These are phyloP conservation scores for Jasminum sambac DNA, from an alignment of 257 asterid species.

Conservation along the genomic window DNA sequence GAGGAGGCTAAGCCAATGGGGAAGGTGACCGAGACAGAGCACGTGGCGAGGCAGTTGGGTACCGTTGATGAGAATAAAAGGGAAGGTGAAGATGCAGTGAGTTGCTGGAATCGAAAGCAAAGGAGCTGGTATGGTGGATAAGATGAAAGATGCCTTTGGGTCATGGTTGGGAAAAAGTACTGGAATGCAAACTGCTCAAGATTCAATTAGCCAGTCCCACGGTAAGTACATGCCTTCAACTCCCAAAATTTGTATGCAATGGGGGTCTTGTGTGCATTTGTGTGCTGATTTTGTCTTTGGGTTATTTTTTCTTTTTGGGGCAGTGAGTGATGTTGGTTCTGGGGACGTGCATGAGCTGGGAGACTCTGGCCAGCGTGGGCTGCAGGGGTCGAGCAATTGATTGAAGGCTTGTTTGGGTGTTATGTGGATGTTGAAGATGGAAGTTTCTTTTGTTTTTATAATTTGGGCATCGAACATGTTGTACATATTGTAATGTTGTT, in stretches of 20 bases:
- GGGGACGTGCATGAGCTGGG: neutral
- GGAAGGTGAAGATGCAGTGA: constrained; percentile 41
- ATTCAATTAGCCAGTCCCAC: constrained; percentile 24
- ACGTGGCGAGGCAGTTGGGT: constrained; percentile 47
- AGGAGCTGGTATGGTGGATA: constrained; percentile 49
- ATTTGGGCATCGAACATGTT: neutral
- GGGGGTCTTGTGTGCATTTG: neutral
- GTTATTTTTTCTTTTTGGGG: neutral
- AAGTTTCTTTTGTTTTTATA: neutral
- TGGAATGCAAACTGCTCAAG: constrained; percentile 36
- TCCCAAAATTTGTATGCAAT: no score
- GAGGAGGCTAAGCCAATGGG: constrained; percentile 29
- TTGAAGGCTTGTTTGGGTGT: neutral
- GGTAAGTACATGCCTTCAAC: constrained; percentile 24
- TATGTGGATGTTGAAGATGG: neutral
- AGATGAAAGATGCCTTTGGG: constrained; percentile 50
- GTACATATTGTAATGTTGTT: neutral
- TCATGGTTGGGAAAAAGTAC: constrained; percentile 60
- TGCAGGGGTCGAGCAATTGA: neutral
- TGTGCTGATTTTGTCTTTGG: neutral
- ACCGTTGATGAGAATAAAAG: constrained; percentile 30
- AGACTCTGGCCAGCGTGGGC: neutral
- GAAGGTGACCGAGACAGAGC: constrained; percentile 53
- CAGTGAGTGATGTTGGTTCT: constrained; percentile 14
- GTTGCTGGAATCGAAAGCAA: constrained; percentile 33